phyloP scores from a whole-genome alignment of 116 monocot species.

The Iris pallida region DNA sequence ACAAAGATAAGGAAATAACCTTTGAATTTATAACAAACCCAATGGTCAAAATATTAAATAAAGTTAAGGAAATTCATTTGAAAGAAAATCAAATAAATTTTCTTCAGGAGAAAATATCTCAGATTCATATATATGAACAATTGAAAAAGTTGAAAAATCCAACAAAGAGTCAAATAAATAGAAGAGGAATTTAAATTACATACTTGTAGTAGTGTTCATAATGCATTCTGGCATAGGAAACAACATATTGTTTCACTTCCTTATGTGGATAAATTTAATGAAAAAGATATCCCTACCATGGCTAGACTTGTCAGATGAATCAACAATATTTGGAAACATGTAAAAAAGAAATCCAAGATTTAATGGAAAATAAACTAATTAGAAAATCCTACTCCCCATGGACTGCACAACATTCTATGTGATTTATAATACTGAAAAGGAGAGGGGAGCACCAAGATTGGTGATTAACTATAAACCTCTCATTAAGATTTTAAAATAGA shows the following conservation, averaged over 20 bases:
- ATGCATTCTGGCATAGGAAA: neutral
- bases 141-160: neutral
- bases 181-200: neutral
- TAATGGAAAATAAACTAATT: too few relatives aligned
- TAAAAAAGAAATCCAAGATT: too few relatives aligned
- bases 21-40: conserved; percentile 3
- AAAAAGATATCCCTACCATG: too few relatives aligned
- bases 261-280: neutral
- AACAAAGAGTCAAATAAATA: neutral
- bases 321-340: too few relatives aligned
- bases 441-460: too few relatives aligned
- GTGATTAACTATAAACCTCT: too few relatives aligned
- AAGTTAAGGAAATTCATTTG: neutral
- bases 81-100: conserved; percentile 1
- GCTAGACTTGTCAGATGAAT: too few relatives aligned
- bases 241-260: neutral
- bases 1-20: neutral
- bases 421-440: too few relatives aligned
- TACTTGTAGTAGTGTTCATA: neutral
- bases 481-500: too few relatives aligned
- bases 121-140: neutral
- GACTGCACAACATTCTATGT: too few relatives aligned
- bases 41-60: neutral
- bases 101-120: neutral
- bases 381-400: too few relatives aligned